These are phyloP conservation scores for Fusarium sp. DNA, from an alignment of 2,329 filamentous ascomycete species.

Conservation along the genomic window DNA sequence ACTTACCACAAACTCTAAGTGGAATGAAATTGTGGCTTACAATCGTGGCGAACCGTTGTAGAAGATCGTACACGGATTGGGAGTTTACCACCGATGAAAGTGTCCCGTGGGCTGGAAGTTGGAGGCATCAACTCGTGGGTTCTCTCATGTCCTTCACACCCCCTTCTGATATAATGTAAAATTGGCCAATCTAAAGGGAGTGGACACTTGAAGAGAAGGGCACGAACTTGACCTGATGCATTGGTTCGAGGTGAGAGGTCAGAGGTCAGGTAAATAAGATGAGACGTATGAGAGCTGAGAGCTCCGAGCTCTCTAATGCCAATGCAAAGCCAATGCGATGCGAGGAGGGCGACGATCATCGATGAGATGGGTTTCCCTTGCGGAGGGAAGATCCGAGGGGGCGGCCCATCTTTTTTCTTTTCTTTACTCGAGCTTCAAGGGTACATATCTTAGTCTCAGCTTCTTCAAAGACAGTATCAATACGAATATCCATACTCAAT, in stretches of 20 bases:
- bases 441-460: background rate
- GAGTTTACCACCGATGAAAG: conserved; percentile 15
- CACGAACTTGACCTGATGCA: conserved; percentile 37
- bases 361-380: conserved; percentile 20
- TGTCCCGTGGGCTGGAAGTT: conserved; percentile 40
- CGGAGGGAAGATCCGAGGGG: conserved; percentile 40
- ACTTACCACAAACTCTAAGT: background rate
- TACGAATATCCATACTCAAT: conserved; percentile 19
- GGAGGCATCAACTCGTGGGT: conserved; percentile 39
- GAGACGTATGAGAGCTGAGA: conserved; percentile 24
- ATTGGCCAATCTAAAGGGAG: conserved; percentile 34
- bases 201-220: conserved; percentile 21
- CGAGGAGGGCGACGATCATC: conserved; percentile 40
- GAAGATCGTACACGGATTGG: conserved; percentile 26
- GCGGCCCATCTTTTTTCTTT: conserved; percentile 4
- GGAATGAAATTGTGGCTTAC: conserved; percentile 36
- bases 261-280: conserved; percentile 4
- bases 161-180: conserved; percentile 8
- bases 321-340: conserved; percentile 9
- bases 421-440: background rate
- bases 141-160: conserved; percentile 23
- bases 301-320: conserved; percentile 4
- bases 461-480: background rate
- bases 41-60: conserved; percentile 39
- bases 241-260: conserved; percentile 26